Conservation (phyloP, 192 early-diverging fungal genomes). For the Coemansia guatemalensis region DNA sequence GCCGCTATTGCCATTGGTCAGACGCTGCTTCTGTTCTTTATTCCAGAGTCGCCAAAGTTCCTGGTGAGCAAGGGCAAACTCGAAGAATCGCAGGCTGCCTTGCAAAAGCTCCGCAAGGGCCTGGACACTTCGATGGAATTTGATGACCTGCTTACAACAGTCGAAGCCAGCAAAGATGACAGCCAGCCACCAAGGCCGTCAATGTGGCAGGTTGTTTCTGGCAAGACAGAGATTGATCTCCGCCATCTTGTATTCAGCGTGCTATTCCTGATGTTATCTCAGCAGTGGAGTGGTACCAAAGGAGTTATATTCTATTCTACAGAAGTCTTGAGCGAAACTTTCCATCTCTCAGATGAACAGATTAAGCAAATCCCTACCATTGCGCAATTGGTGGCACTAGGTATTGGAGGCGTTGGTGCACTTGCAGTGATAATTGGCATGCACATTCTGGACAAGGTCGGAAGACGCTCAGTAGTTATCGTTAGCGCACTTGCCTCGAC, state of each 20-base stretch:
- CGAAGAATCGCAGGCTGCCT: slow-evolving; percentile 54
- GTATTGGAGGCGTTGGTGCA: slow-evolving; percentile 73
- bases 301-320: slow-evolving; percentile 87
- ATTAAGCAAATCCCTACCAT: slow-evolving; percentile 57
- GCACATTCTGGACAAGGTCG: slow-evolving; percentile 70
- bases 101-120: slow-evolving; percentile 56
- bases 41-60: slow-evolving; percentile 76
- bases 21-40: slow-evolving; percentile 63
- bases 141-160: slow-evolving; percentile 56
- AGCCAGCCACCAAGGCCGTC: slow-evolving; percentile 32
- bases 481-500: slow-evolving; percentile 59
- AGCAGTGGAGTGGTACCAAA: slow-evolving; percentile 91
- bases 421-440: slow-evolving; percentile 73
- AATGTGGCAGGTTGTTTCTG: slow-evolving; percentile 44
- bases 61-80: slow-evolving; percentile 59
- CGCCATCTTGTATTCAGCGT: slow-evolving; percentile 64
- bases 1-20: slow-evolving; percentile 64
- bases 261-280: slow-evolving; percentile 71
- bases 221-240: slow-evolving; percentile 52
- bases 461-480: slow-evolving; percentile 64
- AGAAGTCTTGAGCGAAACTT: slow-evolving; percentile 62
- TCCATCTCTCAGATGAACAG: slow-evolving; percentile 37
- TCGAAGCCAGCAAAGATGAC: slow-evolving; percentile 14
- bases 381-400: slow-evolving; percentile 70
- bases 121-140: slow-evolving; percentile 59